Evolutionary conservation across 345 rosid species (phyloP), one percentile per base, ranked within the genome.

Genomic region (Euphorbia lathyris): DNA sequence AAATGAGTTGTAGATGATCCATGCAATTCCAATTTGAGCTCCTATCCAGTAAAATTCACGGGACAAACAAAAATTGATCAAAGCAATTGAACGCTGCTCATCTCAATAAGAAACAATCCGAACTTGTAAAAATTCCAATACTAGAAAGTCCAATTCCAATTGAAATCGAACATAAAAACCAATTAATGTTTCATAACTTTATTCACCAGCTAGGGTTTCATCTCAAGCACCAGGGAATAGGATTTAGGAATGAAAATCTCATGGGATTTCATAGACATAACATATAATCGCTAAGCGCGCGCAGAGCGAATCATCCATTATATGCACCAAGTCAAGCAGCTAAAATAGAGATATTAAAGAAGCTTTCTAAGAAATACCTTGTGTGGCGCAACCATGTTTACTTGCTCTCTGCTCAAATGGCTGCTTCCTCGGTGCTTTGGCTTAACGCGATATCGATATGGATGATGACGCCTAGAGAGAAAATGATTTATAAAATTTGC

Each of bases 371-470:
- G 26, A 17, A 26, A 61, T 51, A 70, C 74, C 52, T 62, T 23
- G 61, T 0, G 36, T 8, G 74, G 60, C 19, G 67, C 67, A 36
- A 62, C 62, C 74, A 70, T 70, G 50, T 30, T 60, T 59, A 23
- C 4, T 2, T 53, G 47, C 26, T 25, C 25, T 19, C 0, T 9
- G 22, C 22, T 52, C 48, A 9, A 48, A 4, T 27, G n/a, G 72
- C n/a, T 59, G 14, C 20, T n/a, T 59, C 13, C 30, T 12, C 1
- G 0, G 1, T 16, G 56, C 48, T 47, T 70, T 43, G 11, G 56
- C 25, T 40, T 23, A 22, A 58, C 56, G 57, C 73, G 19, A 38
- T 14, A n/a, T 12, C 17, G 50, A 16, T 1, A 4, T 22, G 34
- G 19, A 4, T 1, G 16, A 9, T 4, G 26, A 0, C 16, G 3